Evolutionary conservation across 176 grass and related monocot genomes (phyloP).

Genomic region (Eragrostis nindensis): DNA sequence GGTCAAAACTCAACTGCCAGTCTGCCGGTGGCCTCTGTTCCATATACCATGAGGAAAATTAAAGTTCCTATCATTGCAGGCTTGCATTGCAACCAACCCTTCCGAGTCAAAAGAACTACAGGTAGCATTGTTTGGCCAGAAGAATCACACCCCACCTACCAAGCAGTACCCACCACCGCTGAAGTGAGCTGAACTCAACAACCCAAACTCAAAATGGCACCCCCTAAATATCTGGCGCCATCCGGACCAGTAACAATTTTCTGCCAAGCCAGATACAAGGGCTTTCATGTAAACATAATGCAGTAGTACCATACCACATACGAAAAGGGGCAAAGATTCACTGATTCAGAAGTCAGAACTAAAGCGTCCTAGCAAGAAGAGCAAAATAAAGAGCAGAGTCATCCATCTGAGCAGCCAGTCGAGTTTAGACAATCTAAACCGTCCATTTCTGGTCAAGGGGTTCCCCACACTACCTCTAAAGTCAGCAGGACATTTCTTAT

Average conservation of each 20-base stretch:
- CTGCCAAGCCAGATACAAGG: neutral
- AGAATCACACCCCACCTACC: slow-evolving; percentile 46
- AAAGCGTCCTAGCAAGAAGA: neutral
- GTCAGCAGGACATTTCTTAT: slow-evolving; percentile 1
- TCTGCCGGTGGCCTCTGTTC: neutral
- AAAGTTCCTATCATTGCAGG: slow-evolving; percentile 24
- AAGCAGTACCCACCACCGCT: slow-evolving; percentile 29
- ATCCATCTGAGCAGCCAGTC: neutral
- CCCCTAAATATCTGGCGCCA: slow-evolving; percentile 4
- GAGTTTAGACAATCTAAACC: slow-evolving; percentile 4
- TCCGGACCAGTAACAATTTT: slow-evolving; percentile 25
- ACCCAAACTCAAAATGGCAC: slow-evolving; percentile 35
- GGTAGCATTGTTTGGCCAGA: slow-evolving; percentile 41
- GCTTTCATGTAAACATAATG: neutral
- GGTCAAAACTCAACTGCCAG: slow-evolving; percentile 24
- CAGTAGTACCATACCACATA: neutral
- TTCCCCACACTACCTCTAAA: neutral
- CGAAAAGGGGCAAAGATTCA: neutral
- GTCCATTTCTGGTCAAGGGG: slow-evolving; percentile 13
- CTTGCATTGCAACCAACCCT: neutral
- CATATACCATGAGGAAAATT: slow-evolving; percentile 3
- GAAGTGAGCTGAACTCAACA: slow-evolving; percentile 31
- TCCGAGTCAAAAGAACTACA: slow-evolving; percentile 34
- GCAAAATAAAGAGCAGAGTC: neutral
- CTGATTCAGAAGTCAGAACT: neutral